Conservation (phyloP, 108 stramenopile species). For the Conticribra guillardii region DNA sequence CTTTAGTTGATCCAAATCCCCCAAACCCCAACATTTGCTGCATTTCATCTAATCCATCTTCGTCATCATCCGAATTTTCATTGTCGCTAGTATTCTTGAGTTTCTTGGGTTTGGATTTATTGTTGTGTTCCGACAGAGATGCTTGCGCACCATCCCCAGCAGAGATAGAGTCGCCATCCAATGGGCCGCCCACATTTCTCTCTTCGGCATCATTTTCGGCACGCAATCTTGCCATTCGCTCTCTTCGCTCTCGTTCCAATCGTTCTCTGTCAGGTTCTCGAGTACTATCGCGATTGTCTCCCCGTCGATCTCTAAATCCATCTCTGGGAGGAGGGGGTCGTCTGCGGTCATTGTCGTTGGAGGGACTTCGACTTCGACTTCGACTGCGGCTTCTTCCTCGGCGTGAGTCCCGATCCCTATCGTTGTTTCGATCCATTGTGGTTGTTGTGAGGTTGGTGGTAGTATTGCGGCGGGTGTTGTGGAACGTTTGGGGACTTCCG, state of each 20-base stretch:
- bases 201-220: constrained; percentile 79
- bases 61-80: constrained; percentile 56
- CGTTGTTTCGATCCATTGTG: not conserved
- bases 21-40: constrained; percentile 85
- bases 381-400: constrained; percentile 13
- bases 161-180: constrained; percentile 8
- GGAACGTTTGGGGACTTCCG: no score
- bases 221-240: constrained; percentile 82
- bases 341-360: not conserved
- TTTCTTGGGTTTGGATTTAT: constrained; percentile 17
- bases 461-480: not conserved
- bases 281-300: constrained; percentile 2
- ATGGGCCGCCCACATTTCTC: constrained; percentile 21
- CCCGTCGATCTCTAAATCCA: constrained; percentile 1
- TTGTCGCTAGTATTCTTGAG: constrained; percentile 57
- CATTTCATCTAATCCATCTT: constrained; percentile 89
- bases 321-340: constrained; percentile 3
- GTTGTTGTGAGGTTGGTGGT: not conserved
- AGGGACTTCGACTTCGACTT: constrained; percentile 14
- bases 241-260: constrained; percentile 63
- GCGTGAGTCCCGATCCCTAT: not conserved
- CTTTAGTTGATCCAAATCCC: constrained; percentile 95
- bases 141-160: constrained; percentile 2
- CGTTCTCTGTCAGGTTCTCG: constrained; percentile 33
- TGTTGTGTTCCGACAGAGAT: constrained; percentile 15